Conservation (phyloP, 805 yeast genomes). For the Ogataea parapolymorpha region DNA sequence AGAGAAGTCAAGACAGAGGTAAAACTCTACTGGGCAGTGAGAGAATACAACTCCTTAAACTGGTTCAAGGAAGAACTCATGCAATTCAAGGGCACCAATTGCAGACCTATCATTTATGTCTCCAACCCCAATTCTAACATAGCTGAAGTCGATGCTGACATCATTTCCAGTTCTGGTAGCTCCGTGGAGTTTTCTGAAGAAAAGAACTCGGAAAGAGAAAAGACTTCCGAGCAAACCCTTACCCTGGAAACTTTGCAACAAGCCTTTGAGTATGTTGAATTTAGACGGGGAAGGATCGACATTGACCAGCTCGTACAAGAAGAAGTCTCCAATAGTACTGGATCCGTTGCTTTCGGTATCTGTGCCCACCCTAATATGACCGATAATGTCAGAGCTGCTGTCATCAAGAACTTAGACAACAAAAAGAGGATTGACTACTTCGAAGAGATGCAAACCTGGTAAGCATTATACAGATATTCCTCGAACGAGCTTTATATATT, state of each 20-base stretch:
- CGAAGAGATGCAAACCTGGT: conserved; percentile 38
- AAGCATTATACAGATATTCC: neutral
- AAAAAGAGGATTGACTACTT: conserved; percentile 28
- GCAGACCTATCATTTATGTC: conserved; percentile 41
- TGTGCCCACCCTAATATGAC: conserved; percentile 49
- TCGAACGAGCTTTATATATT: neutral
- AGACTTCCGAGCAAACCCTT: conserved; percentile 9
- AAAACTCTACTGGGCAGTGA: conserved; percentile 62
- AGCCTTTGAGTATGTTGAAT: conserved; percentile 37
- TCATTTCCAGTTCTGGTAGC: conserved; percentile 4
- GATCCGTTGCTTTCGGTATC: conserved; percentile 44
- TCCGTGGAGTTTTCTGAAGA: conserved; percentile 12
- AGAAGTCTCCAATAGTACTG: conserved; percentile 37
- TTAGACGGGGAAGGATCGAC: conserved; percentile 44
- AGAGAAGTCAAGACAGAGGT: conserved; percentile 33
- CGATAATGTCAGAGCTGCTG: conserved; percentile 27
- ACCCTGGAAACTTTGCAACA: conserved; percentile 20
- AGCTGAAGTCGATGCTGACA: conserved; percentile 9
- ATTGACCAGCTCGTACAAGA: conserved; percentile 32
- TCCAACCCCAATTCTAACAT: conserved; percentile 32
- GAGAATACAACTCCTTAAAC: conserved; percentile 47
- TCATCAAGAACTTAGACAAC: conserved; percentile 17
- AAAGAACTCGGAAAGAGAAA: conserved; percentile 11
- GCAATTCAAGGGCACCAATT: conserved; percentile 32
- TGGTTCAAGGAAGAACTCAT: conserved; percentile 48